These are phyloP conservation scores for Cryptococcus sp. DNA, from an alignment of 1,284 basidiomycete species.

Conservation along the genomic window DNA sequence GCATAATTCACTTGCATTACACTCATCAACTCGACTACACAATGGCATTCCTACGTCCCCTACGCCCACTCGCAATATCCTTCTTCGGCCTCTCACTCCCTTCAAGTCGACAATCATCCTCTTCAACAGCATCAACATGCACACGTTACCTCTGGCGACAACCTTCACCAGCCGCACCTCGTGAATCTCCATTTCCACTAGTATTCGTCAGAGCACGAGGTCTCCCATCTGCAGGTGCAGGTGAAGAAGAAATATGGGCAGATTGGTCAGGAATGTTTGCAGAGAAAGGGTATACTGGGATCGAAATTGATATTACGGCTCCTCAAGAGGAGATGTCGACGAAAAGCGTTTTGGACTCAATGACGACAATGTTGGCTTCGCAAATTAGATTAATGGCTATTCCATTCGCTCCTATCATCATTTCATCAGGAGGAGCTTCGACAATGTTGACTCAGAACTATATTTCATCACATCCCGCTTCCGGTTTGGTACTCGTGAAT, in stretches of 20 bases:
- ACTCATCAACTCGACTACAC: background rate
- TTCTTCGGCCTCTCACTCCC: background rate
- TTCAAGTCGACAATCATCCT: constrained; percentile 4
- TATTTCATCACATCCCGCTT: constrained; percentile 61
- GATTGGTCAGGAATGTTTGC: constrained; percentile 54
- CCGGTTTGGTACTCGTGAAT: constrained; percentile 58
- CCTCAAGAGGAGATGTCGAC: constrained; percentile 16
- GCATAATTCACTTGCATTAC: no score
- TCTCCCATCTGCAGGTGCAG: background rate
- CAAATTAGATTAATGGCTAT: constrained; percentile 51
- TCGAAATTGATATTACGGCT: constrained; percentile 56
- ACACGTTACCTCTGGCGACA: constrained; percentile 21
- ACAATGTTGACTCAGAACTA: constrained; percentile 61
- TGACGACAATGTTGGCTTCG: constrained; percentile 31
- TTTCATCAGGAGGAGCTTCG: constrained; percentile 55
- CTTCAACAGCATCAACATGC: constrained; percentile 13
- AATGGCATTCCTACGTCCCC: background rate
- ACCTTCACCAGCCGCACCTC: constrained; percentile 16
- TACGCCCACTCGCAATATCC: background rate
- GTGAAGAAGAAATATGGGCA: constrained; percentile 16
- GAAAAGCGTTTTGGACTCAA: constrained; percentile 1
- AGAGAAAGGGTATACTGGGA: constrained; percentile 58
- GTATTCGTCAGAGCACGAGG: constrained; percentile 24
- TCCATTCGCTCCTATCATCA: constrained; percentile 62
- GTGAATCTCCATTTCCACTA: constrained; percentile 29